Evolutionary conservation across 1,139 yeast genomes (phyloP).

Genomic region (Debaryomycetaceae sp.): DNA sequence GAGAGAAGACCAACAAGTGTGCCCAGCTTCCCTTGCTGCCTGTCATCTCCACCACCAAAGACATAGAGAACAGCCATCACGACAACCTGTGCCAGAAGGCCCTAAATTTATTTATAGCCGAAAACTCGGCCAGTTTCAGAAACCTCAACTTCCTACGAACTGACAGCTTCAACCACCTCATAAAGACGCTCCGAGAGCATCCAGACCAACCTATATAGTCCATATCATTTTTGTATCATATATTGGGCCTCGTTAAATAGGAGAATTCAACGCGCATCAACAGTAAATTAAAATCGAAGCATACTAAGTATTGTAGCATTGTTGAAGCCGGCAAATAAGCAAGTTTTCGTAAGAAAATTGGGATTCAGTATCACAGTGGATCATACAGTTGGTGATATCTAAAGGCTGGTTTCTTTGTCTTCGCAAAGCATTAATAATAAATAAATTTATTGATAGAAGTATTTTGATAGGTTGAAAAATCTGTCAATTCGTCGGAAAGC

Average conservation of each 20-base stretch:
- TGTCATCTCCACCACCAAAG: neutral
- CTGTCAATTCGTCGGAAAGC: too few relatives aligned
- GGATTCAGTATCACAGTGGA: too few relatives aligned
- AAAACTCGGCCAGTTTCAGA: conserved; percentile 8
- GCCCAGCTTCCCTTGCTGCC: conserved; percentile 3
- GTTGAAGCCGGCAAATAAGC: too few relatives aligned
- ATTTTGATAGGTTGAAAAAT: neutral
- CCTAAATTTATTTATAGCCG: conserved; percentile 7
- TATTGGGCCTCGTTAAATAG: neutral
- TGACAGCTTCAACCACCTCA: conserved; percentile 6
- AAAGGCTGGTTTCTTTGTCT: too few relatives aligned
- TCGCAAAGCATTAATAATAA: too few relatives aligned
- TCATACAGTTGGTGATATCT: too few relatives aligned
- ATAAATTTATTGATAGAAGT: neutral
- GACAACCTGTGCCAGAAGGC: conserved; percentile 7
- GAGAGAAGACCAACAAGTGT: conserved; percentile 1
- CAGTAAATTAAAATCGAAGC: neutral
- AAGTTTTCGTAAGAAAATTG: too few relatives aligned
- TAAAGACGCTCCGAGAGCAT: conserved; percentile 5
- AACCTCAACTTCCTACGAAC: conserved; percentile 8
- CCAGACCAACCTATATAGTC: conserved; percentile 9
- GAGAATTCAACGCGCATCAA: neutral
- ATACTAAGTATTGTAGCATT: too few relatives aligned
- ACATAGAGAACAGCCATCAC: conserved; percentile 1
- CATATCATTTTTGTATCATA: neutral